These are phyloP conservation scores for Schwanniomyces etchellsii DNA, from an alignment of 1,139 yeast species.

Conservation along the genomic window DNA sequence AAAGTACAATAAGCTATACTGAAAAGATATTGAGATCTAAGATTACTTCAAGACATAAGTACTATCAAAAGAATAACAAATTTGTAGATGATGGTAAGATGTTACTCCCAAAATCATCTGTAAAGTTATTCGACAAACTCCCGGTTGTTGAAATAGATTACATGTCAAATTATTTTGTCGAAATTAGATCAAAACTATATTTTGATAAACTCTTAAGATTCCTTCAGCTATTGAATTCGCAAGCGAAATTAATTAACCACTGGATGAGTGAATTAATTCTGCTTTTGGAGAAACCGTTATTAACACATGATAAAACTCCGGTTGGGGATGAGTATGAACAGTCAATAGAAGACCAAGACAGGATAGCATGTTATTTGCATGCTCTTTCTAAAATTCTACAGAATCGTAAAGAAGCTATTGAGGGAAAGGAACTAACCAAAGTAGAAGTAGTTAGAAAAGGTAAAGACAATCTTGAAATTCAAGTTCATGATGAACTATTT, in stretches of 20 bases:
- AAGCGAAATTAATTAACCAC: slow-evolving; percentile 49
- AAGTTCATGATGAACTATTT: slow-evolving; percentile 18
- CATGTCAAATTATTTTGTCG: slow-evolving; percentile 13
- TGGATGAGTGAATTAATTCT: slow-evolving; percentile 46
- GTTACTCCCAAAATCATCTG: slow-evolving; percentile 31
- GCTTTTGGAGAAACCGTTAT: slow-evolving; percentile 43
- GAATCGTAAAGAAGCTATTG: slow-evolving; percentile 44
- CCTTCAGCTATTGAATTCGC: slow-evolving; percentile 44
- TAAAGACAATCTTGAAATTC: slow-evolving; percentile 15
- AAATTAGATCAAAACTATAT: slow-evolving; percentile 17
- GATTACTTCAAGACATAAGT: slow-evolving; percentile 20
- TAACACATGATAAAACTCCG: slow-evolving; percentile 42
- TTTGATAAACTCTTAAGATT: slow-evolving; percentile 18
- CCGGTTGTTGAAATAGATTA: slow-evolving; percentile 22
- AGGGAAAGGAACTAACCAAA: slow-evolving; percentile 21
- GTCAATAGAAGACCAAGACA: slow-evolving; percentile 69
- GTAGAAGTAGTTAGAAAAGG: slow-evolving; percentile 18
- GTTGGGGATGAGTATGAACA: slow-evolving; percentile 77
- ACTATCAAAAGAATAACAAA: slow-evolving; percentile 7
- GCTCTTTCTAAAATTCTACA: slow-evolving; percentile 49
- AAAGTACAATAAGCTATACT: slow-evolving; percentile 37
- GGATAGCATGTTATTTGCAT: slow-evolving; percentile 58
- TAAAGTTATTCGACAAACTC: slow-evolving; percentile 24
- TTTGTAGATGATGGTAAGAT: slow-evolving; percentile 26
- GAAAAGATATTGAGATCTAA: slow-evolving; percentile 18